Evolutionary conservation across 2,329 filamentous ascomycete species (phyloP).

Genomic region (Pestalotiopsis fici): DNA sequence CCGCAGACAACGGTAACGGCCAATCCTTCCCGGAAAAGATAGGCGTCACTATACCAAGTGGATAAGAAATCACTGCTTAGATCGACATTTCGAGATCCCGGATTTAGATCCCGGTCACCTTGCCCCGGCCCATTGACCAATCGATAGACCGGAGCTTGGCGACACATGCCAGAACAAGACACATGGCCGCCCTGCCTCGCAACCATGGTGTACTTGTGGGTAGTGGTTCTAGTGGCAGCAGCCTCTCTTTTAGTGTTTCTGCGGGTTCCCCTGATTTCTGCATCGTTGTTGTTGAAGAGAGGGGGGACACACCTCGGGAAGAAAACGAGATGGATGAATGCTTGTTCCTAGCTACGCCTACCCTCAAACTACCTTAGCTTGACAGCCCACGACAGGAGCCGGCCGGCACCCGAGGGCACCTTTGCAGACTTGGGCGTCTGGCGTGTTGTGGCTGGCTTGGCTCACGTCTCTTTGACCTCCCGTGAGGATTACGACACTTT

Average conservation of each 20-base stretch:
- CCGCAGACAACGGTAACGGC: slow-evolving; percentile 1
- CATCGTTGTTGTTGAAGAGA: not conserved
- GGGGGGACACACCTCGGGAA: not conserved
- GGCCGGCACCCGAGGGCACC: not conserved
- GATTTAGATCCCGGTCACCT: not conserved
- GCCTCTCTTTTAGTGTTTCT: too few species aligned
- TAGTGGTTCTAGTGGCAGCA: too few species aligned
- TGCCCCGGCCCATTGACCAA: slow-evolving; percentile 1
- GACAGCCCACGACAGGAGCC: not conserved
- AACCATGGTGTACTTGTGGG: not conserved
- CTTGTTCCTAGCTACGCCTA: not conserved
- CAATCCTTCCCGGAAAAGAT: not conserved
- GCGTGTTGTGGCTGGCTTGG: not conserved
- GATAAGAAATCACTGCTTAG: not conserved
- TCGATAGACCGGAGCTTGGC: not conserved
- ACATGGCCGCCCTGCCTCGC: not conserved
- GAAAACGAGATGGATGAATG: not conserved
- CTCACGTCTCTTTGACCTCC: not conserved
- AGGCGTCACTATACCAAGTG: slow-evolving; percentile 3
- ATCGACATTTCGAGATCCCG: not conserved
- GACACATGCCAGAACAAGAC: slow-evolving; percentile 3
- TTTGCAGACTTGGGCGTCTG: not conserved
- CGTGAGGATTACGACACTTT: not conserved
- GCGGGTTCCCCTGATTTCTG: slow-evolving; percentile 4
- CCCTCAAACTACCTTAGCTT: not conserved